These are phyloP conservation scores for Penicillium chermesinum DNA, from an alignment of 495 filamentous ascomycete genomes.

Conservation along the genomic window DNA sequence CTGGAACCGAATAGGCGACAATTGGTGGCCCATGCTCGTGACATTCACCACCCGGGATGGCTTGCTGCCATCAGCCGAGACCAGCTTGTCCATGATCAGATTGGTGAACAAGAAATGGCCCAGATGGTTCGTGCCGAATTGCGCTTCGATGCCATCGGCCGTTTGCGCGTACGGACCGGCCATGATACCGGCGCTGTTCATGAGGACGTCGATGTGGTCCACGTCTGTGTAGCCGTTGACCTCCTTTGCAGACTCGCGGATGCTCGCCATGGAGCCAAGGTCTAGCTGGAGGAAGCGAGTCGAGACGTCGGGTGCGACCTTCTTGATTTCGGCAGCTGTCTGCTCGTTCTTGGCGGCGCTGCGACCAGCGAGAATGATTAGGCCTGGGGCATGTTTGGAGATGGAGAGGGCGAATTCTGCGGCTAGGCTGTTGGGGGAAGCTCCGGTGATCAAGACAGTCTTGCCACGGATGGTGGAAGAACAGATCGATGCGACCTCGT, in stretches of 20 bases:
- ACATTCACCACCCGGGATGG: constrained; percentile 27
- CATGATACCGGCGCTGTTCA: constrained; percentile 73
- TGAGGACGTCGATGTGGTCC: constrained; percentile 57
- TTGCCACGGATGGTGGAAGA: constrained; percentile 7
- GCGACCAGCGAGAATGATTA: constrained; percentile 53
- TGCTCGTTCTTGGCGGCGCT: constrained; percentile 31
- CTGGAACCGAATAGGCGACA: constrained; percentile 42
- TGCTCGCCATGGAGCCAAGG: constrained; percentile 35
- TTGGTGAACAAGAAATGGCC: constrained; percentile 58
- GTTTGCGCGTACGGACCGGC: constrained; percentile 29
- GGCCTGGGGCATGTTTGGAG: constrained; percentile 43
- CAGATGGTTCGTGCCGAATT: constrained; percentile 54
- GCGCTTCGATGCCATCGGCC: constrained; percentile 46
- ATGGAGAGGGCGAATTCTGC: constrained; percentile 42
- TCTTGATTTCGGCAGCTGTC: constrained; percentile 31
- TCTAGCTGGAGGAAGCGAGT: constrained; percentile 38
- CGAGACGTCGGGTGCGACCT: constrained; percentile 21
- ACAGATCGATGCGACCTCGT: constrained; percentile 7
- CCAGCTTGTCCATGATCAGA: constrained; percentile 45
- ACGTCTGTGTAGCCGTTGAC: constrained; percentile 42
- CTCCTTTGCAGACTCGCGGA: constrained; percentile 44
- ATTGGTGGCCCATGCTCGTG: constrained; percentile 35
- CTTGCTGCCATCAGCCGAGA: constrained; percentile 8
- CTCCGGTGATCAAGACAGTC: constrained; percentile 45
- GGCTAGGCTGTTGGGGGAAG: constrained; percentile 43